Evolutionary conservation across 1,139 yeast species (phyloP), one percentile per base, ranked within the genome.

Genomic region (Protomyces inundatus): DNA sequence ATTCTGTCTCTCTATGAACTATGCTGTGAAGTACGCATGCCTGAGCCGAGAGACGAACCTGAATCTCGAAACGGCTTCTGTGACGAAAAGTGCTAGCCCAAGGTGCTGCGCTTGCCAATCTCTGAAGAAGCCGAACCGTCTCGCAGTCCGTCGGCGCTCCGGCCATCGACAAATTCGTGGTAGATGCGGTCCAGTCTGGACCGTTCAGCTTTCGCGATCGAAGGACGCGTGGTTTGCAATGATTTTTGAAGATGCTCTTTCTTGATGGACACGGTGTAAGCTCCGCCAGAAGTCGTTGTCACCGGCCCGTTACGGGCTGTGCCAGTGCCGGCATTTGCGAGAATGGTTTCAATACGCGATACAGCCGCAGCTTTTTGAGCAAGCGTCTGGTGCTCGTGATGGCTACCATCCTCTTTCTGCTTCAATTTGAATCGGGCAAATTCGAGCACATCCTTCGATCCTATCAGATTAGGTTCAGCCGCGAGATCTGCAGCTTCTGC

Each of bases 61-160:
- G 23, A 23, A 23, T 23, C 23, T 23, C 23, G 23, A 23, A 23
- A 2, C 23, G 23, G 23, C 23, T 23, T 23, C 23, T 23, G 23
- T 23, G 23, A n/a, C 16, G 3, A 23, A 14, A 9, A 45, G 10
- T 45, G n/a, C 37, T 72, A 87, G 86, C 85, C 85, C 61, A 88
- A 76, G 0, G 91, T 86, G 2, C 89, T 82, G 65, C 97, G 78
- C 1, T 91, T 97, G 1, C 98, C 98, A 36, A 90, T 82, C 64
- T 88, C 95, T 56, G 80, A 85, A 69, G 96, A 85, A 3, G 93
- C 85, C 42, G 85, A 81, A 0, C 97, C 97, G 69, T 85, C 85
- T 0, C 95, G 96, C 90, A 91, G 85, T 66, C 87, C 86, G 0
- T 97, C 97, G 67, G 88, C 91, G 55, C 98, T 77, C 39, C 85